Evolutionary conservation across 2,329 filamentous ascomycete species (phyloP).

Genomic region (Penicillium corylophilum): DNA sequence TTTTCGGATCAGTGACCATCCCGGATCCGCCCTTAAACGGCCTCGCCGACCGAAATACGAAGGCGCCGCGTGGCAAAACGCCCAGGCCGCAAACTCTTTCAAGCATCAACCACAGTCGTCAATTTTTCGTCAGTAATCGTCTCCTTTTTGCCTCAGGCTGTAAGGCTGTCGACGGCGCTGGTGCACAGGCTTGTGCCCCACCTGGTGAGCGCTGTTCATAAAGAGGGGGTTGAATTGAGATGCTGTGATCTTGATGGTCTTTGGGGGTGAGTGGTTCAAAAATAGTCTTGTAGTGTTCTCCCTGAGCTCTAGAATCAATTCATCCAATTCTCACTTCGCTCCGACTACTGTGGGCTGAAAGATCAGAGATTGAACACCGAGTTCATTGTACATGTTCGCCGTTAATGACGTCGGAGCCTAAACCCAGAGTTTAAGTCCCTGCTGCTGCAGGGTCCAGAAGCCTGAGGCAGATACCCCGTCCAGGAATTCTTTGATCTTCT

Average conservation of each 20-base stretch:
- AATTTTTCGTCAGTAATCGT: neutral
- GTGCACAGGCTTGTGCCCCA: neutral
- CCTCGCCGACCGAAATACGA: neutral
- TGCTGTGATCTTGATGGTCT: neutral
- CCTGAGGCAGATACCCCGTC: neutral
- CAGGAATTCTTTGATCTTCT: neutral
- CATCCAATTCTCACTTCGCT: neutral
- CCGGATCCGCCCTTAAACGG: neutral
- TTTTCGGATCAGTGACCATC: neutral
- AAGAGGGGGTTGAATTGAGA: neutral
- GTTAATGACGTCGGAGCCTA: neutral
- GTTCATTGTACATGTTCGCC: neutral
- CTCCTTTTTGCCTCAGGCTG: neutral
- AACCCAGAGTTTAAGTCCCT: neutral
- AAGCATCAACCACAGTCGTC: neutral
- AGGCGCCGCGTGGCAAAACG: neutral
- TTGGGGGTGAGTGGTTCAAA: neutral
- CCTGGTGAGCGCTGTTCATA: neutral
- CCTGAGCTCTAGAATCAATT: neutral
- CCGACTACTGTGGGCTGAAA: neutral
- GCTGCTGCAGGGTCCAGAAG: neutral
- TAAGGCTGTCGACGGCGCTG: neutral
- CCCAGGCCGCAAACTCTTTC: neutral
- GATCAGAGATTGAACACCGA: neutral
- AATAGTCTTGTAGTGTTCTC: neutral